Conservation (phyloP, 768 basidiomycete genomes). For the Chalciporus pseudorubinellus region DNA sequence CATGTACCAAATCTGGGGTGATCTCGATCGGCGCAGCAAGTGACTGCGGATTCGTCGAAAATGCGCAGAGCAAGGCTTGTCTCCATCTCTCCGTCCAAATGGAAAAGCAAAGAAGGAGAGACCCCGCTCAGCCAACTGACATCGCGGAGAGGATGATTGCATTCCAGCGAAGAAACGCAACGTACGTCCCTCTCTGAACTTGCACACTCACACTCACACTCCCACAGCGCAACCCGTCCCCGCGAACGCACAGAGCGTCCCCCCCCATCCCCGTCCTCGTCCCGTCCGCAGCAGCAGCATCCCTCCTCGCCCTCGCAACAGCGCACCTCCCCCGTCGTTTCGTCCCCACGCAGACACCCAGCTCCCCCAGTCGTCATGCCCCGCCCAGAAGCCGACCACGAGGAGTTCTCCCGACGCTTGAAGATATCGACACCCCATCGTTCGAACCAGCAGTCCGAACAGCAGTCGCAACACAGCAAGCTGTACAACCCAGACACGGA, state of each 20-base stretch:
- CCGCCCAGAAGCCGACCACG: conserved; percentile 56
- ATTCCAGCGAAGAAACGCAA: conserved; percentile 61
- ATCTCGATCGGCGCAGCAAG: conserved; percentile 36
- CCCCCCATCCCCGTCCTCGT: conserved; percentile 25
- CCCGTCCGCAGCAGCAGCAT: conserved; percentile 31
- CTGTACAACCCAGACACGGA: conserved; percentile 76
- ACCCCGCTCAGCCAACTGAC: conserved; percentile 43
- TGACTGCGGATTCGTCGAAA: conserved; percentile 31
- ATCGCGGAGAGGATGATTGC: conserved; percentile 65
- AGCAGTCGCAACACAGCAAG: conserved; percentile 38
- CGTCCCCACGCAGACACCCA: conserved; percentile 37
- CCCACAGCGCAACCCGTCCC: conserved; percentile 42
- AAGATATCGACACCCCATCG: conserved; percentile 59
- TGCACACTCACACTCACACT: conserved; percentile 3
- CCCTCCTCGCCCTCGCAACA: conserved; percentile 25
- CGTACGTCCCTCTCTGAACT: conserved; percentile 29
- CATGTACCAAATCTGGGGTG: conserved; percentile 20
- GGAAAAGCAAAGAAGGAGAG: conserved; percentile 40
- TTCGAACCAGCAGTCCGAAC: conserved; percentile 34
- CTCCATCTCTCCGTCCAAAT: conserved; percentile 19
- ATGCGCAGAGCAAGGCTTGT: conserved; percentile 15
- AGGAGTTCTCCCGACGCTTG: conserved; percentile 70
- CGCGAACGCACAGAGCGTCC: conserved; percentile 49
- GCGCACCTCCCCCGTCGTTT: conserved; percentile 17
- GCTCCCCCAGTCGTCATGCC: conserved; percentile 35